phyloP scores from a whole-genome alignment of 768 basidiomycete genomes.

The Russula foetens region DNA sequence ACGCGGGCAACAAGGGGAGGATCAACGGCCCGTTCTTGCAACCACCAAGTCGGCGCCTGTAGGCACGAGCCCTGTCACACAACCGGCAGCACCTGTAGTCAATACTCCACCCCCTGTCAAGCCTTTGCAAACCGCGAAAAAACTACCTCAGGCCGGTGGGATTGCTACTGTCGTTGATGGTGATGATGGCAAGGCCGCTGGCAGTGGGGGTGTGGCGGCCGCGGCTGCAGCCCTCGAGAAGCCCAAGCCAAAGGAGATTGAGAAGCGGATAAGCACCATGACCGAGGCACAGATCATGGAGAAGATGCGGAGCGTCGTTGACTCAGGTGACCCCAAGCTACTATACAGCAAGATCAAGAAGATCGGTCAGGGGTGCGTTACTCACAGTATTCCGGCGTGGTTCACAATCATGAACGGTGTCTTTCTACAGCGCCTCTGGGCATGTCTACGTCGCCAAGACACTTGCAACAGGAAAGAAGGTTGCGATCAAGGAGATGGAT shows the following conservation, averaged over 20 bases:
- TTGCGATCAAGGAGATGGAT: slow-evolving; percentile 99
- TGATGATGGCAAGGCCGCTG: slow-evolving; percentile 34
- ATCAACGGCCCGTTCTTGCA: slow-evolving; percentile 26
- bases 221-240: slow-evolving; percentile 60
- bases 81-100: slow-evolving; percentile 35
- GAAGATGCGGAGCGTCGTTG: slow-evolving; percentile 85
- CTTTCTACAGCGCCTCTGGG: slow-evolving; percentile 71
- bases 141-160: slow-evolving; percentile 42
- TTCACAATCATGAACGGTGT: not conserved
- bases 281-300: slow-evolving; percentile 98
- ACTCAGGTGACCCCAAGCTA: slow-evolving; percentile 75
- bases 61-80: slow-evolving; percentile 34
- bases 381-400: not conserved
- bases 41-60: slow-evolving; percentile 42
- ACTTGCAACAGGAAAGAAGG: slow-evolving; percentile 73
- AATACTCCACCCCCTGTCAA: slow-evolving; percentile 57
- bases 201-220: slow-evolving; percentile 46
- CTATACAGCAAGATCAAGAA: slow-evolving; percentile 97
- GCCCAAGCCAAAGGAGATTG: slow-evolving; percentile 51
- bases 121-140: slow-evolving; percentile 63
- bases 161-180: slow-evolving; percentile 40
- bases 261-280: slow-evolving; percentile 93
- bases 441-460: slow-evolving; percentile 97
- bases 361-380: slow-evolving; percentile 89
- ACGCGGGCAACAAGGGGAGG: slow-evolving; percentile 22